Conservation (phyloP, 345 rosid genomes). For the Citrus hindsii region DNA sequence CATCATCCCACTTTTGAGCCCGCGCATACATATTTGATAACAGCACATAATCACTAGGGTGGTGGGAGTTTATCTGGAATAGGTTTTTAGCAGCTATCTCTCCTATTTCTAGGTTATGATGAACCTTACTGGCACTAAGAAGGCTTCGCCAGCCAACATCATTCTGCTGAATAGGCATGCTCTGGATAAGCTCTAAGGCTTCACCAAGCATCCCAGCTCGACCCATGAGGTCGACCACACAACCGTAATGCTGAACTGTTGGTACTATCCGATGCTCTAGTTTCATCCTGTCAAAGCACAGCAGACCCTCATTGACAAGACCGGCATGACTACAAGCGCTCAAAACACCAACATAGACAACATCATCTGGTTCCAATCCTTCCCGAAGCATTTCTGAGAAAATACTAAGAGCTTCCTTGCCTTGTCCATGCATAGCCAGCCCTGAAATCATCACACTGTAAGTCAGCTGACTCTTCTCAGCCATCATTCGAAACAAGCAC, state of each 20-base stretch:
- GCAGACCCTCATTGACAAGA: conserved; percentile 35
- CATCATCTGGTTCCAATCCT: conserved; percentile 35
- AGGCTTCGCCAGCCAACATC: conserved; percentile 81
- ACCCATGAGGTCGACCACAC: conserved; percentile 67
- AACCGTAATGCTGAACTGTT: conserved; percentile 64
- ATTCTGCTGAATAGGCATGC: conserved; percentile 52
- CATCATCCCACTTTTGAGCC: conserved; percentile 57
- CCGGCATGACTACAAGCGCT: conserved; percentile 38
- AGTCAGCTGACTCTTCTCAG: conserved; percentile 26
- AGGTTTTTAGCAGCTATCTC: conserved; percentile 48
- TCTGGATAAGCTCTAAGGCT: conserved; percentile 50
- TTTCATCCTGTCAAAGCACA: conserved; percentile 35
- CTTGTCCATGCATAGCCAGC: conserved; percentile 36
- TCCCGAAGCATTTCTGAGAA: conserved; percentile 35
- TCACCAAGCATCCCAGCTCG: conserved; percentile 58
- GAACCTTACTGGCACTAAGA: conserved; percentile 60
- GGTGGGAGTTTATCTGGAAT: conserved; percentile 31
- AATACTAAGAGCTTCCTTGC: conserved; percentile 25
- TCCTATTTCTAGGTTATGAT: conserved; percentile 45
- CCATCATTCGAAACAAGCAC: conserved; percentile 24
- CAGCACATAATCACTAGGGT: conserved; percentile 56
- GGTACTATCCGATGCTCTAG: conserved; percentile 41
- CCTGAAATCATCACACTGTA: conserved; percentile 40
- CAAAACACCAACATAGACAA: conserved; percentile 36
- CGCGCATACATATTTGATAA: conserved; percentile 54